Base-by-base conservation (phyloP, 140 eudicot species). In the Erigeron philadelphicus region DNA sequence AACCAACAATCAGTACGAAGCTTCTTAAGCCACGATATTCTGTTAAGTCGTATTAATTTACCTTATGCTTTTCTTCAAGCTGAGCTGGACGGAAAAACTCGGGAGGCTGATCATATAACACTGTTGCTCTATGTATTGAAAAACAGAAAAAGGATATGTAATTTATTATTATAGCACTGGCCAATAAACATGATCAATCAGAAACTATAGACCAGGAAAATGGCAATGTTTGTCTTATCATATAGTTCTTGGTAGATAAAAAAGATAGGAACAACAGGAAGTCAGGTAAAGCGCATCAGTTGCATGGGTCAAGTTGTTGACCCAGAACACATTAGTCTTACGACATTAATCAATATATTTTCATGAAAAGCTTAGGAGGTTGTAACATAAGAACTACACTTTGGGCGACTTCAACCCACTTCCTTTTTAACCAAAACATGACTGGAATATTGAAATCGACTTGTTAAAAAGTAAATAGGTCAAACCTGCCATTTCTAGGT, bases 61-160 rank as follows among this genome's bases (percentile, higher is more conserved):
- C 98, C 89, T 81, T 78, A 71, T 89, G 98, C 78, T 83, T 92
- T 83, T 92, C 95, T 47, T 83, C 90, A 4, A 86, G 90, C 63
- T 83, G 79, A 77, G 96, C 77, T 35, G 95, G 95, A 56, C 80
- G 88, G 75, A 92, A 92, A 81, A 92, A 86, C 79, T 92, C 98
- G 35, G 96, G 98, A 76, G 98, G 96, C 46, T 92, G 98, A 84
- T 92, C 98, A 80, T 92, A 92, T 42, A 92, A 72, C 77, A 92
- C 98, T 1, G 95, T 81, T 78, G 98, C 96, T 73, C 96, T 92
- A 64, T 17, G 16, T 49, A 55, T 53, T 59, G 64, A 71, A 57
- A 61, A 79, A 6, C 11, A 54, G 50, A 55, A 64, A 46, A 72
- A 31, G 38, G 40, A 47, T 7, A 31, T 35, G 64, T 2, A 11